These are phyloP conservation scores for Mycosphaerella sp. DNA, from an alignment of 2,329 filamentous ascomycete species.

Conservation along the genomic window DNA sequence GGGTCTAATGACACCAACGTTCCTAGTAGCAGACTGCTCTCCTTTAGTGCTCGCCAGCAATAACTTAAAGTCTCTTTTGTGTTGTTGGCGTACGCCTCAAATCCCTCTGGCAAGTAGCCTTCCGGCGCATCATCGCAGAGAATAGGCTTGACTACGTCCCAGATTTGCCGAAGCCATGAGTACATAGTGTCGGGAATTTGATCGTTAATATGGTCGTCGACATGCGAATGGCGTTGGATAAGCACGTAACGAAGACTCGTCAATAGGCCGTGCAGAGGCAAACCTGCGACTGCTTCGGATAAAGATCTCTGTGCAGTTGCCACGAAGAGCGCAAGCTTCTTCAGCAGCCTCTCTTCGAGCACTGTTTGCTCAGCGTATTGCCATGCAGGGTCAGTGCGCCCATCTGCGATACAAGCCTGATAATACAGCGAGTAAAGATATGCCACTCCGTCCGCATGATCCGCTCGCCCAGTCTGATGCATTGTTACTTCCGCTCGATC, in stretches of 20 bases:
- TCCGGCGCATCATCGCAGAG: slow-evolving; percentile 94
- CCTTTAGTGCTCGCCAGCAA: slow-evolving; percentile 90
- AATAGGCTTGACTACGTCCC: slow-evolving; percentile 67
- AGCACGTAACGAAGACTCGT: slow-evolving; percentile 32
- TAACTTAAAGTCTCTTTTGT: slow-evolving; percentile 91
- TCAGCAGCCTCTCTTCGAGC: slow-evolving; percentile 45
- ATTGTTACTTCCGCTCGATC: slow-evolving; percentile 49
- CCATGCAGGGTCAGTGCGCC: neutral
- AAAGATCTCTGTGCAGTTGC: slow-evolving; percentile 58
- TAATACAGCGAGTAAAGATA: slow-evolving; percentile 67
- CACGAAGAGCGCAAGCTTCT: slow-evolving; percentile 60
- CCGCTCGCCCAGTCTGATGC: slow-evolving; percentile 69
- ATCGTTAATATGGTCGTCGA: neutral
- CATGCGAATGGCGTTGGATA: slow-evolving; percentile 20
- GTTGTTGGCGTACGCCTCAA: slow-evolving; percentile 65
- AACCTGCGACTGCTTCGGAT: slow-evolving; percentile 50
- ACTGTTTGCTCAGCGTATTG: slow-evolving; percentile 14
- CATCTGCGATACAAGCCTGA: neutral
- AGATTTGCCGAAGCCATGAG: slow-evolving; percentile 60
- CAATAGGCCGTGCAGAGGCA: slow-evolving; percentile 41
- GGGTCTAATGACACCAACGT: slow-evolving; percentile 7
- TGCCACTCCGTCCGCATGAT: slow-evolving; percentile 88
- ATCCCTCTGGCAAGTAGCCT: slow-evolving; percentile 70
- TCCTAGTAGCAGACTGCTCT: slow-evolving; percentile 63
- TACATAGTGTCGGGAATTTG: slow-evolving; percentile 6